These are phyloP conservation scores for Penicillium cinerascens DNA, from an alignment of 495 filamentous ascomycete species.

Conservation along the genomic window DNA sequence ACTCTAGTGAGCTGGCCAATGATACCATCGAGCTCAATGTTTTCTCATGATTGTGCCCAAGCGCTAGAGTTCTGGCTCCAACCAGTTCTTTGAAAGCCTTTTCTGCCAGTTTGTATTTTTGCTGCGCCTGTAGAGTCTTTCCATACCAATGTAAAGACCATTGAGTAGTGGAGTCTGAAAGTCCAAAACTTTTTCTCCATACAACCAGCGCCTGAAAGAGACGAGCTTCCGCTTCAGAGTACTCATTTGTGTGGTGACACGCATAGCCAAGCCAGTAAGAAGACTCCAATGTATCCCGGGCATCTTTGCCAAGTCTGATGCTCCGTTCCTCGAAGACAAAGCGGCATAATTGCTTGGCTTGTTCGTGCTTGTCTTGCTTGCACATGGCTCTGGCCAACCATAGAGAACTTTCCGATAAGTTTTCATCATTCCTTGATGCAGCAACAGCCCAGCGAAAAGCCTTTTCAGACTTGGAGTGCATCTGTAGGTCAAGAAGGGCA, in stretches of 20 bases:
- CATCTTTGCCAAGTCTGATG: neutral
- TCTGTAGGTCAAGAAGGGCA: neutral
- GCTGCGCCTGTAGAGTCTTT: neutral
- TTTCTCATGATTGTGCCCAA: neutral
- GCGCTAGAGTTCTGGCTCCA: neutral
- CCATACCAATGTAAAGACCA: neutral
- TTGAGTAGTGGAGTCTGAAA: neutral
- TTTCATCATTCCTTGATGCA: neutral
- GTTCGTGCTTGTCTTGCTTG: neutral
- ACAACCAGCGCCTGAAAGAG: neutral
- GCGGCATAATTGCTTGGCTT: neutral
- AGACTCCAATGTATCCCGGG: neutral
- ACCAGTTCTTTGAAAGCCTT: neutral
- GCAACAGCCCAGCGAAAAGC: neutral
- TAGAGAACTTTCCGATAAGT: neutral
- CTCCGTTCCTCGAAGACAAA: neutral
- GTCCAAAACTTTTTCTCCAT: neutral
- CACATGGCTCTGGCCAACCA: neutral
- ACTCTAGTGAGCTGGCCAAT: neutral
- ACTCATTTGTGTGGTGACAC: neutral
- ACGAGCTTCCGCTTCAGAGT: neutral
- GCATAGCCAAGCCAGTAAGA: neutral
- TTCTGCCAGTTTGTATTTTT: neutral
- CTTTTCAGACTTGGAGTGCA: neutral
- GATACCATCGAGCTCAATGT: neutral